Conservation (phyloP, 129 eudicot genomes). For the Oenanthe sinensis region DNA sequence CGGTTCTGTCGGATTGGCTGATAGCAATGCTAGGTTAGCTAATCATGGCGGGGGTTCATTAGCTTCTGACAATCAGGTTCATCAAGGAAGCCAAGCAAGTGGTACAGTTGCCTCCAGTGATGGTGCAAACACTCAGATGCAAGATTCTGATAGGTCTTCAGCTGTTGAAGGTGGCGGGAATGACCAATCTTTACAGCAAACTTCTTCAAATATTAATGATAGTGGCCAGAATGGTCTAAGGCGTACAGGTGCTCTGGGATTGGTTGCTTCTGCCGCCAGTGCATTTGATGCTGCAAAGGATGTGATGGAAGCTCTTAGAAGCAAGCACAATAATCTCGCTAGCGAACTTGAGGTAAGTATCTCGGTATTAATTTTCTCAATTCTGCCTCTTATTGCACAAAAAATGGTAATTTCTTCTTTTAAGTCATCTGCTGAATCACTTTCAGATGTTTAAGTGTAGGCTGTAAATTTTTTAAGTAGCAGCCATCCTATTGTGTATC, state of each 20-base stretch:
- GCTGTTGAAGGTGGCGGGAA: conserved; percentile 57
- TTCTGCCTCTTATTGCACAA: neutral
- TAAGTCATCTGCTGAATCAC: neutral
- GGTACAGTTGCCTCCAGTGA: conserved; percentile 60
- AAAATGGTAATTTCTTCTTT: neutral
- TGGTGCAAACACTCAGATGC: conserved; percentile 65
- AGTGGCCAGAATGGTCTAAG: conserved; percentile 73
- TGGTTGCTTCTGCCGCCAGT: conserved; percentile 90
- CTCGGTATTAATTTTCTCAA: neutral
- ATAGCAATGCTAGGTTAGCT: conserved; percentile 44
- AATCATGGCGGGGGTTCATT: conserved; percentile 50
- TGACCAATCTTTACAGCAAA: conserved; percentile 55
- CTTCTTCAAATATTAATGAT: conserved; percentile 44
- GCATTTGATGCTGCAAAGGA: conserved; percentile 99
- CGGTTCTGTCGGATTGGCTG: conserved; percentile 39
- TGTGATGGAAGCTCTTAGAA: conserved; percentile 95
- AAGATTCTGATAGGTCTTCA: conserved; percentile 70
- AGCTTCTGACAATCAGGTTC: conserved; percentile 63
- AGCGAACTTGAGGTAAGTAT: conserved; percentile 86
- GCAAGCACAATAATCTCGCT: conserved; percentile 92
- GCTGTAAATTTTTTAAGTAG: neutral
- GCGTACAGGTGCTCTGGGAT: conserved; percentile 78
- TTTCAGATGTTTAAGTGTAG: neutral
- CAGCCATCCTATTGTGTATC: neutral
- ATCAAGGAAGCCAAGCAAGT: conserved; percentile 55